These are phyloP conservation scores for Rutstroemia sp. DNA, from an alignment of 2,329 filamentous ascomycete genomes.

Conservation along the genomic window DNA sequence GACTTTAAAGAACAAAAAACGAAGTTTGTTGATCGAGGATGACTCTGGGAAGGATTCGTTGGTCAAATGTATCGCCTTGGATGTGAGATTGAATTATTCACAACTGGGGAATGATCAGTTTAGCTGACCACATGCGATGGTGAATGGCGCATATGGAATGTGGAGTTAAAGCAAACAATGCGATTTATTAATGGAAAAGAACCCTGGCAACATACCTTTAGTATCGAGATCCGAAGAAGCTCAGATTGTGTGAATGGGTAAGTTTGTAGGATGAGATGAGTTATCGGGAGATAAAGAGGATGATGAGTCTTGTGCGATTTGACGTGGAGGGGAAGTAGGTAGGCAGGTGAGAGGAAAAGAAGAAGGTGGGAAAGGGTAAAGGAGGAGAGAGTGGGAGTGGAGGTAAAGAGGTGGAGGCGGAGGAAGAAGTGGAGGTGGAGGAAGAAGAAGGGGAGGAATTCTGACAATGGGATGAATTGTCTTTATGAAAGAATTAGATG, in stretches of 20 bases:
- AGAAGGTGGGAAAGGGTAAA: slow-evolving; percentile 13
- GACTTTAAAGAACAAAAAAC: background rate
- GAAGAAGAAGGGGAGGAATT: slow-evolving; percentile 15
- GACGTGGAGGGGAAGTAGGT: slow-evolving; percentile 8
- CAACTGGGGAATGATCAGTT: background rate
- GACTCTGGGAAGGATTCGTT: background rate
- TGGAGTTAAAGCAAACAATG: background rate
- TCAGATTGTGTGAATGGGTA: slow-evolving; percentile 1
- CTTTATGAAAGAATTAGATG: slow-evolving; percentile 1
- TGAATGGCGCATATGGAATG: slow-evolving; percentile 5
- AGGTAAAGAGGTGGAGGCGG: slow-evolving; percentile 12
- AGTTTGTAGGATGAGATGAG: slow-evolving; percentile 4
- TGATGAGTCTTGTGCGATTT: slow-evolving; percentile 1
- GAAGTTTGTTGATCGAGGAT: slow-evolving; percentile 1
- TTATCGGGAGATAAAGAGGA: slow-evolving; percentile 7
- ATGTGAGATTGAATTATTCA: background rate
- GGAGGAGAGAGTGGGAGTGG: slow-evolving; percentile 13
- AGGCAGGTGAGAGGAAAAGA: slow-evolving; percentile 11
- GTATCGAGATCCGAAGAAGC: background rate
- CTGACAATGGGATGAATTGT: slow-evolving; percentile 2
- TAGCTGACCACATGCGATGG: slow-evolving; percentile 1
- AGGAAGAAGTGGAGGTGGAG: slow-evolving; percentile 11
- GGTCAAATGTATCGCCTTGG: no score
- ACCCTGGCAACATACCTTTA: slow-evolving; percentile 3
- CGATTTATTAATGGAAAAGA: background rate